Evolutionary conservation across 164 flowering plant species (phyloP), one percentile per base, ranked within the genome.

Genomic region (Tetrastigma voinierianum): DNA sequence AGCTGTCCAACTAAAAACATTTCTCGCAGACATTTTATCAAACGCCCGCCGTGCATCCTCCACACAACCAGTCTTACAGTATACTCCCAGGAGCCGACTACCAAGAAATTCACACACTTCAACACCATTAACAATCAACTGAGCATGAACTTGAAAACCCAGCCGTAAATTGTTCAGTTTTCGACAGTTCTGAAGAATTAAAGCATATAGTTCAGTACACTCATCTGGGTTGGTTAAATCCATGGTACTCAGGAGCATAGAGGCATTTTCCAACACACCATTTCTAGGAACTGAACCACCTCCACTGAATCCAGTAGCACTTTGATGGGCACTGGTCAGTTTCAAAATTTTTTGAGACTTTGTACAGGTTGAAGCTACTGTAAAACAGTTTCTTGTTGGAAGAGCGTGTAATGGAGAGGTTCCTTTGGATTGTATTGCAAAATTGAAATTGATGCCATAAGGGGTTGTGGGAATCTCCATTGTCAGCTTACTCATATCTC

Each of bases 1-100:
- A 1, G 79, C 70, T 54, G 82, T 79, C 80, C 82, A 79, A 60
- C 75, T 79, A 59, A 72, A 79, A 53, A 76, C 73, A 55, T 76
- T 78, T 51, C 83, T 46, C 1, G 64, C 70, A 48, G 40, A 32
- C 40, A 32, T 32, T 32, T 32, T 32, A 32, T 32, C 40, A 32
- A 32, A 32, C 40, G 6, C 6, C 40, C 7, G 3, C 6, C 40
- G 40, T 32, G 40, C 40, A 32, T 32, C 40, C 7, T 32, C 40
- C 40, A 32, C 40, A 32, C 72, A 65, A 58, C 76, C 51, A 65
- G 64, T 10, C 68, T 46, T 32, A 53, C 59, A 40, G 69, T 63
- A 63, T 55, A 71, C 48, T 21, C 64, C 77, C 23, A 78, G 59
- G 15, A 78, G 52, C 6, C 76, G 82, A 46, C 77, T 73, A 57